Evolutionary conservation across 306 rosid genomes (phyloP).

Genomic region (Prunus campanulata): DNA sequence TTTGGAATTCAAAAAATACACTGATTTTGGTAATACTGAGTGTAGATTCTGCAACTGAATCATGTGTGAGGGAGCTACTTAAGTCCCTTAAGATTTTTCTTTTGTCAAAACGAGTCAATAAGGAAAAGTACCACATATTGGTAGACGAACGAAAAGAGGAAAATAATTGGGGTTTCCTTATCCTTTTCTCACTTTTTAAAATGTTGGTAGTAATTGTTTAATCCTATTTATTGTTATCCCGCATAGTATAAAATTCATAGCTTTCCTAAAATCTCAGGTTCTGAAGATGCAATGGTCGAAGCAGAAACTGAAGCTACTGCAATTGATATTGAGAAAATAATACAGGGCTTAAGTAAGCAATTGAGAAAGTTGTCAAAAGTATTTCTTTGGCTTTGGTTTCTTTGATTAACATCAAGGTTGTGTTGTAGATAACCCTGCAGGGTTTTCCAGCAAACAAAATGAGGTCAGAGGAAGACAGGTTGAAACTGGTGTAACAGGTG

Average conservation of each 20-base stretch:
- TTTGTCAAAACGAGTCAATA: background rate
- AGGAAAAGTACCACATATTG: background rate
- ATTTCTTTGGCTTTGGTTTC: background rate
- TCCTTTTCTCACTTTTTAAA: background rate
- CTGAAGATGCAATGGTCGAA: background rate
- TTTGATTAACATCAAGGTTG: background rate
- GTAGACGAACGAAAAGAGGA: background rate
- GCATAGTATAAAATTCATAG: background rate
- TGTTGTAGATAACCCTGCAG: background rate
- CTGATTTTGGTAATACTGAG: background rate
- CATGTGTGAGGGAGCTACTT: background rate
- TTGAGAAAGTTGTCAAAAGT: background rate
- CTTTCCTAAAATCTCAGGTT: background rate
- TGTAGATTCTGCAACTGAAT: background rate
- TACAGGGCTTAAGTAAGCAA: background rate
- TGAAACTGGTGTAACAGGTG: constrained; percentile 1
- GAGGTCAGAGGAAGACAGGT: background rate
- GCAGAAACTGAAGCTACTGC: background rate
- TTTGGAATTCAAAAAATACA: background rate
- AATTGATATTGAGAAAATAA: background rate
- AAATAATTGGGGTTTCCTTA: background rate
- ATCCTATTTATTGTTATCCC: background rate
- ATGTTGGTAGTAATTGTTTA: background rate
- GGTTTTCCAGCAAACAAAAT: background rate
- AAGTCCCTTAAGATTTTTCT: background rate